Evolutionary conservation across 139 green algal genomes (phyloP).

Genomic region (Chlorella sorokiniana): DNA sequence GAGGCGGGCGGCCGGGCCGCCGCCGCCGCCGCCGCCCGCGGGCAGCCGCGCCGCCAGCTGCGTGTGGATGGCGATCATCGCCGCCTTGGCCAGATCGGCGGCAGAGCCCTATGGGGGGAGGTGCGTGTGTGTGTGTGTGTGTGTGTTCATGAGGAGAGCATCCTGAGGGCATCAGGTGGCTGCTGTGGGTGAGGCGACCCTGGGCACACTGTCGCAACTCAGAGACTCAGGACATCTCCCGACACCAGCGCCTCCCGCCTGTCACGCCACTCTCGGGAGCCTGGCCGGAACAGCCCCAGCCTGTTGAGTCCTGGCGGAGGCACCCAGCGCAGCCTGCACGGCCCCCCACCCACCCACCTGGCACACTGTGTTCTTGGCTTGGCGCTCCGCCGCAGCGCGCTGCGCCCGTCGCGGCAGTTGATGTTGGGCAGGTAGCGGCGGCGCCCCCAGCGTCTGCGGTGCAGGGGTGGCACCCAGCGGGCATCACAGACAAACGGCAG

Average conservation of each 20-base stretch:
- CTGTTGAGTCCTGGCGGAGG: not conserved
- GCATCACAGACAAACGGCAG: not conserved
- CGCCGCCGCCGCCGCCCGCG: not conserved
- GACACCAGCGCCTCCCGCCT: too few species aligned
- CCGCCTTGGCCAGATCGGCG: constrained; percentile 81
- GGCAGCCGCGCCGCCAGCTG: constrained; percentile 1
- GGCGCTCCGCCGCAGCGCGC: constrained; percentile 55
- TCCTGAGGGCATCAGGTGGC: too few species aligned
- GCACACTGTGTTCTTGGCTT: constrained; percentile 77
- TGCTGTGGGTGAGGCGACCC: too few species aligned
- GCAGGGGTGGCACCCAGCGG: not conserved
- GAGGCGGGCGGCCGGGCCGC: not conserved
- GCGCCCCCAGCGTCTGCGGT: constrained; percentile 31
- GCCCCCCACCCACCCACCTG: constrained; percentile 36
- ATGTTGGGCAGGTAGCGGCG: constrained; percentile 71
- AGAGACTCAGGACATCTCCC: too few species aligned
- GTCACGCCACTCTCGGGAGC: too few species aligned
- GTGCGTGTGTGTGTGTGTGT: too few species aligned
- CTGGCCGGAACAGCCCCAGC: not conserved
- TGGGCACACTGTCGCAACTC: too few species aligned
- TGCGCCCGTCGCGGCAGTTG: not conserved
- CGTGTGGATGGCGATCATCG: constrained; percentile 55
- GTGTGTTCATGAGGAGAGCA: too few species aligned
- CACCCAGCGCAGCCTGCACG: too few species aligned
- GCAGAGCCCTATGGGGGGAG: constrained; percentile 67